These are phyloP conservation scores for Aristolochia californica DNA, from an alignment of 164 flowering plant genomes.

Conservation along the genomic window DNA sequence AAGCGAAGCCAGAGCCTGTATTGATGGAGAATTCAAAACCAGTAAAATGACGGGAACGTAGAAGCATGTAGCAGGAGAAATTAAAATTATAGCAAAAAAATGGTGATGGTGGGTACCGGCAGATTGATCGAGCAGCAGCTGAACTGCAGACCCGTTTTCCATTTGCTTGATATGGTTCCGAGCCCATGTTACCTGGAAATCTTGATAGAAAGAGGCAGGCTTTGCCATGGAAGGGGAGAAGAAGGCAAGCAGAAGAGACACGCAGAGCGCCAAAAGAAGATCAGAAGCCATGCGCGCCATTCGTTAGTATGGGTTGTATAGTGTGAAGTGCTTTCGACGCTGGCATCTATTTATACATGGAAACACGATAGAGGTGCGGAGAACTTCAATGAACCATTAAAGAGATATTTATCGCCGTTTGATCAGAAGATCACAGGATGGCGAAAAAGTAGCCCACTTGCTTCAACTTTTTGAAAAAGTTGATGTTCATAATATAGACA, in stretches of 20 bases:
- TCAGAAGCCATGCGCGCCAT: not conserved
- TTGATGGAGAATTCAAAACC: not conserved
- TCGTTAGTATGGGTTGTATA: not conserved
- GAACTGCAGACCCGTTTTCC: conserved; percentile 39
- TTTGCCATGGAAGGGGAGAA: conserved; percentile 9
- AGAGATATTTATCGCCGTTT: too few relatives aligned
- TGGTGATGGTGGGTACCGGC: too few relatives aligned
- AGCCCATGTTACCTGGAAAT: conserved; percentile 46
- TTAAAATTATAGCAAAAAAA: too few relatives aligned
- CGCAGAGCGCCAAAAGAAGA: not conserved
- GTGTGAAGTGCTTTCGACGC: not conserved
- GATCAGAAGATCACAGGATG: too few relatives aligned
- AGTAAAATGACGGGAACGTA: not conserved
- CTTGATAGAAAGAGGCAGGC: conserved; percentile 39
- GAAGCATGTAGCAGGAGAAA: too few relatives aligned
- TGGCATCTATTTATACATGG: not conserved
- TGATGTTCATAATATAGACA: too few relatives aligned
- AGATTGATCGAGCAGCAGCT: conserved; percentile 38
- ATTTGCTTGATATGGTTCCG: conserved; percentile 37
- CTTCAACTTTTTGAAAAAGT: too few relatives aligned
- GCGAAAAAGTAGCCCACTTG: too few relatives aligned
- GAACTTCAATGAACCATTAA: too few relatives aligned
- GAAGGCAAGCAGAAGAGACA: not conserved
- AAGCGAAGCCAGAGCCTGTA: conserved; percentile 57
- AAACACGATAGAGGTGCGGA: not conserved